Conservation (phyloP, 2,329 filamentous ascomycete genomes). For the Ascochyta pisi region DNA sequence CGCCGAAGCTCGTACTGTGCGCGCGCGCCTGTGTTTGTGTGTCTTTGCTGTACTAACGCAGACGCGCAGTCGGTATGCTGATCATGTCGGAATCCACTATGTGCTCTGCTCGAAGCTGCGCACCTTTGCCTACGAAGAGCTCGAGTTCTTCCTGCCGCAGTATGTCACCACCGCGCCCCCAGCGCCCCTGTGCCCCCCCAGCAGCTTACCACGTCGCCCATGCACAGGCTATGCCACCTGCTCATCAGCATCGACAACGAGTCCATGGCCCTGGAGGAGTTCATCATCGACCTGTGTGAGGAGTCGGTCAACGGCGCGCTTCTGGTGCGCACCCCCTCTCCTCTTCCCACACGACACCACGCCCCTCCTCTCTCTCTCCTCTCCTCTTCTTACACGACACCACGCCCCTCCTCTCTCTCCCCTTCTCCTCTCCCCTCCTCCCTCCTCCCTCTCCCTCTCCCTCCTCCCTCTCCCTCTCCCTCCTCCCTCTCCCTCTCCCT, state of each 20-base stretch:
- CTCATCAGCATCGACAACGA: constrained; percentile 89
- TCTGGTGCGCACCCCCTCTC: constrained; percentile 64
- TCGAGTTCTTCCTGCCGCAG: constrained; percentile 87
- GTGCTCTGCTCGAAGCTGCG: constrained; percentile 87
- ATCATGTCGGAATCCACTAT: constrained; percentile 90
- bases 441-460: constrained; percentile 24
- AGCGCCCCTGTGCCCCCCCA: constrained; percentile 15
- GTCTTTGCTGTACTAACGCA: constrained; percentile 1
- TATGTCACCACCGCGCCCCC: constrained; percentile 31
- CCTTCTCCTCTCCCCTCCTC: no score
- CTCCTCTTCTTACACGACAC: constrained; percentile 20
- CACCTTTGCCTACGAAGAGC: constrained; percentile 88
- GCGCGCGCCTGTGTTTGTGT: no score
- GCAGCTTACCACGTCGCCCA: constrained; percentile 49
- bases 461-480: constrained; percentile 24
- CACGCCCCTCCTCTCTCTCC: not conserved
- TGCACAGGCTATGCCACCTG: constrained; percentile 72
- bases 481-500: constrained; percentile 23
- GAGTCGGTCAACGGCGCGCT: constrained; percentile 85
- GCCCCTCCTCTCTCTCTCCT: not conserved
- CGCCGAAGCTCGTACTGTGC: constrained; percentile 17
- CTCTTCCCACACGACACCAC: constrained; percentile 40
- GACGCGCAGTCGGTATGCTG: constrained; percentile 76
- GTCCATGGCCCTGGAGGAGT: constrained; percentile 89
- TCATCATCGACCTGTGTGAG: constrained; percentile 83